Conservation (phyloP, 164 flowering plant species). For the Kalanchoe fedtschenkoi region DNA sequence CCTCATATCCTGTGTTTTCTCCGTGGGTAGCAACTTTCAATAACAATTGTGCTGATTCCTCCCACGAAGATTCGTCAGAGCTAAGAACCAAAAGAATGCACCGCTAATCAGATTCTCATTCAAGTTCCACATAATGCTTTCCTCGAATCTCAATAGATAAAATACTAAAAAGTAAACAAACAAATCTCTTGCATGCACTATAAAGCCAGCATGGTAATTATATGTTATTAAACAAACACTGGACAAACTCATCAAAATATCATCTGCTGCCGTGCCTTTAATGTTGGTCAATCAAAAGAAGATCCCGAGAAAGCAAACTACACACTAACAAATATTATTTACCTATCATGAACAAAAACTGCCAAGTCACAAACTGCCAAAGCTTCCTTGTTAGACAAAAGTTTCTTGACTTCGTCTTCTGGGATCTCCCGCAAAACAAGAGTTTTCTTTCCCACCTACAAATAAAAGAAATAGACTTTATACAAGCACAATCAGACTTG, state of each 20-base stretch:
- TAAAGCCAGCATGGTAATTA: no score
- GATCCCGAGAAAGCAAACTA: background rate
- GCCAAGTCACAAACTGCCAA: constrained; percentile 92
- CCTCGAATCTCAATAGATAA: no score
- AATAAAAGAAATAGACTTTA: constrained; percentile 5
- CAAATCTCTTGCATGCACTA: no score
- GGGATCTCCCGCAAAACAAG: constrained; percentile 81
- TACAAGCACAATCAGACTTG: background rate
- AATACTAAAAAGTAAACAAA: no score
- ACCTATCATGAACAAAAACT: constrained; percentile 91
- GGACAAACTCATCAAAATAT: background rate
- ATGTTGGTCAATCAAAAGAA: background rate
- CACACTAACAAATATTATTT: constrained; percentile 4
- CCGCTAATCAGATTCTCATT: background rate
- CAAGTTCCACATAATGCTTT: no score
- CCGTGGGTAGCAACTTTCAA: constrained; percentile 79
- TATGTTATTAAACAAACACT: background rate
- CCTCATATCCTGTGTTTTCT: constrained; percentile 71
- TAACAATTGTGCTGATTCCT: constrained; percentile 66
- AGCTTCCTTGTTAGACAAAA: constrained; percentile 56
- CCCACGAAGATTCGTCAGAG: constrained; percentile 75
- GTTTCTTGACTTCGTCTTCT: constrained; percentile 43
- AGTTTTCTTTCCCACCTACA: constrained; percentile 63
- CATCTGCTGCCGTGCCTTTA: background rate
- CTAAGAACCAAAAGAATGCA: constrained; percentile 22